A percentile compares a stretch with the other conserved stretches of the same genome.
phyloP scores from a whole-genome alignment of 2,329 filamentous ascomycete species.

The Lasiodiplodia citricola region DNA sequence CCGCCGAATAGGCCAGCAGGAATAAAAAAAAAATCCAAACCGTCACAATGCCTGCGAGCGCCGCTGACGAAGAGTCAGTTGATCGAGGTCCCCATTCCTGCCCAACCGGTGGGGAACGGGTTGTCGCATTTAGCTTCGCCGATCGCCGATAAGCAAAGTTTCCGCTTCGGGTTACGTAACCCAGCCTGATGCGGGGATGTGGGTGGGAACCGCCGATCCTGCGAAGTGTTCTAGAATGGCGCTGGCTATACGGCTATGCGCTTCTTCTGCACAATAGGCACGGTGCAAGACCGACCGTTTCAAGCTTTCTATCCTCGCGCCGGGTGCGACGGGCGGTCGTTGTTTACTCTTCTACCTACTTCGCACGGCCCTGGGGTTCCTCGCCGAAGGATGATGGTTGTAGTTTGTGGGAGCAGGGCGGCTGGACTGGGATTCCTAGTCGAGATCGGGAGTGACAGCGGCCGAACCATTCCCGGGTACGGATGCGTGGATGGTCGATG shows the following conservation, averaged over 20 bases:
- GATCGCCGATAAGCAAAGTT: slow-evolving; percentile 4
- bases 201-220: slow-evolving; percentile 1
- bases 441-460: background rate
- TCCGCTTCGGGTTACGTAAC: slow-evolving; percentile 13
- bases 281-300: background rate
- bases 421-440: background rate
- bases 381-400: background rate
- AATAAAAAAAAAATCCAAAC: background rate
- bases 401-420: background rate
- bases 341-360: background rate
- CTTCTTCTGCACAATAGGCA: background rate
- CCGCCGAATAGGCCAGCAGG: background rate
- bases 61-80: background rate
- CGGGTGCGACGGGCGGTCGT: background rate
- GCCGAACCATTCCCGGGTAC: background rate
- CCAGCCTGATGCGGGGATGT: background rate
- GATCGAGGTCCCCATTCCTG: background rate
- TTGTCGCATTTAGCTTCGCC: slow-evolving; percentile 17
- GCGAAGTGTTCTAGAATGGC: background rate
- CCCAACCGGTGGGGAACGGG: slow-evolving; percentile 15
- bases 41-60: background rate
- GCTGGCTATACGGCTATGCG: background rate
- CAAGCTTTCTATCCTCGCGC: background rate
- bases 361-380: background rate
- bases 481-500: background rate